These are phyloP conservation scores for Polychaeton citri DNA, from an alignment of 2,329 filamentous ascomycete genomes.

Conservation along the genomic window DNA sequence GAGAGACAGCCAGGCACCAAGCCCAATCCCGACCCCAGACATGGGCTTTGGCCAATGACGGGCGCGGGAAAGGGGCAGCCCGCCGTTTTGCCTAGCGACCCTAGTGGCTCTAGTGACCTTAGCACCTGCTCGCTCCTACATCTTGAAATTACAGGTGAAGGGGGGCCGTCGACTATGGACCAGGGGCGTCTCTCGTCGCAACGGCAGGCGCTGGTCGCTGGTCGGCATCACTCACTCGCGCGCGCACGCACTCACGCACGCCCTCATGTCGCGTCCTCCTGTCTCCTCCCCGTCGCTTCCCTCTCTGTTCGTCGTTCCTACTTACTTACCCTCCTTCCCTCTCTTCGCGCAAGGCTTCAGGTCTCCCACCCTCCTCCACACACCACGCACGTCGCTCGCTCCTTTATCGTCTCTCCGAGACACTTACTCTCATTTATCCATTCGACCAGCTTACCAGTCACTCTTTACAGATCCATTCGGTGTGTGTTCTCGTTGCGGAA, in stretches of 20 bases:
- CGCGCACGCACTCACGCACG: too few relatives aligned
- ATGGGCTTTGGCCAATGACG: too few relatives aligned
- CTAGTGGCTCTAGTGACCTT: too few relatives aligned
- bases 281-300: background rate
- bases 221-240: too few relatives aligned
- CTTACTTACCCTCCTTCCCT: background rate
- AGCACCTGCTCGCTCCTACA: background rate
- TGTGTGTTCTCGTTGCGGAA: conserved; percentile 3
- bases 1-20: background rate
- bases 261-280: background rate
- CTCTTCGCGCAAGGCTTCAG: background rate
- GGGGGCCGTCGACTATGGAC: too few relatives aligned
- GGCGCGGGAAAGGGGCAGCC: too few relatives aligned
- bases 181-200: too few relatives aligned
- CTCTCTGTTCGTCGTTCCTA: background rate
- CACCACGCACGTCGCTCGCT: too few relatives aligned
- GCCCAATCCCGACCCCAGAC: too few relatives aligned
- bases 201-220: too few relatives aligned
- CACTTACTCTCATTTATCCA: background rate
- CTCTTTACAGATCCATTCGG: background rate
- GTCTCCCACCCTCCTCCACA: background rate
- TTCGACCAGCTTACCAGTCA: background rate
- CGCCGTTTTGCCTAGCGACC: too few relatives aligned
- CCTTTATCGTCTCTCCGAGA: background rate
- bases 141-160: too few relatives aligned